Base-by-base conservation (phyloP, 139 green algal genomes). In the Chlorella ohadii region DNA sequence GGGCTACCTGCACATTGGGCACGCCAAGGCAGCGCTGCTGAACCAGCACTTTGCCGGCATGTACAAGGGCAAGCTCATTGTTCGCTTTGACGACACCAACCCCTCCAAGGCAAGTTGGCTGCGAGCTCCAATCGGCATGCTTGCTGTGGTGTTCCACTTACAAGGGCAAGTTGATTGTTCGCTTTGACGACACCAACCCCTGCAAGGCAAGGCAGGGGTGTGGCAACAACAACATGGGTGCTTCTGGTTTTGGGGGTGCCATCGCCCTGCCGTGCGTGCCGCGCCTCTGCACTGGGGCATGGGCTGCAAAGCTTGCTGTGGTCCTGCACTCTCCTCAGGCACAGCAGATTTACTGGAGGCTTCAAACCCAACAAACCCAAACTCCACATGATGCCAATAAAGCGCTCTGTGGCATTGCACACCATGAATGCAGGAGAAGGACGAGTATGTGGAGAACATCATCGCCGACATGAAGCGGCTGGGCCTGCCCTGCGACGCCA, bases 71-170 rank as follows among this genome's bases (percentile, higher is more conserved):
- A 89, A 85, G 72, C 85, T 99, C 59, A 88, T 98, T 66, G 87
- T 99, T 59, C 92, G 97, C 31, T 99, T 99, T 81, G 97, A 99
- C 90, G 97, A 99, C 93, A 99, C 97, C 81, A 99, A 99, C 87
- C 97, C 97, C 20, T 91, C 81, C 85, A 99, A 99, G 89, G 89
- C 87, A 31, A 27, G 79, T 64, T n/a, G n/a, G 22, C 39, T 59
- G 38, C 4, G 31, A n/a, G n/a, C n/a, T n/a, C n/a, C n/a, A n/a
- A n/a, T n/a, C n/a, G n/a, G n/a, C n/a, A 2, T 68, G 71, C 57
- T 70, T 22, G 20, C 63, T 72, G 51, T 51, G 44, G 44, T n/a
- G n/a, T n/a, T n/a, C n/a, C n/a, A n/a, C n/a, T n/a, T 99, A 99
- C 92, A 92, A 97, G 23, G 94, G 94, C 59, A 89, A 85, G 72